phyloP scores from a whole-genome alignment of 2,329 filamentous ascomycete species.

The Neopestalotiopsis sp. region DNA sequence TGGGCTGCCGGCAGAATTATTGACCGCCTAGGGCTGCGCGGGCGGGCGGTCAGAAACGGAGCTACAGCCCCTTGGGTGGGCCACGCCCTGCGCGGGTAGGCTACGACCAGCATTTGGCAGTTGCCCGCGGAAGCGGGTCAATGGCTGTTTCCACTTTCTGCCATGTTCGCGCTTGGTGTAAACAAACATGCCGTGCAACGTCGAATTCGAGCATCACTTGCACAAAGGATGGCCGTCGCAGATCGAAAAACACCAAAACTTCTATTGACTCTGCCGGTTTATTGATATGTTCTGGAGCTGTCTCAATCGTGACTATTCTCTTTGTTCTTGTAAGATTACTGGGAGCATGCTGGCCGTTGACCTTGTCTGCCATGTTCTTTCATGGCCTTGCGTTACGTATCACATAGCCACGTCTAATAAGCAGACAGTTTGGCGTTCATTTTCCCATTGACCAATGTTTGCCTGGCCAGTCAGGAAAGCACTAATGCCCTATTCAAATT shows the following conservation, averaged over 20 bases:
- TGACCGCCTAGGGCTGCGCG: neutral
- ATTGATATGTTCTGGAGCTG: too few species aligned
- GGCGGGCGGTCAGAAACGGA: neutral
- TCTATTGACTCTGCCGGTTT: too few species aligned
- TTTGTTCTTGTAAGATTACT: too few species aligned
- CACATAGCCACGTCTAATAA: neutral
- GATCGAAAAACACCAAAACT: too few species aligned
- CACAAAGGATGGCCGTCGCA: too few species aligned
- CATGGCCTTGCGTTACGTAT: too few species aligned
- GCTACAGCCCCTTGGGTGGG: neutral
- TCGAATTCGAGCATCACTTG: too few species aligned
- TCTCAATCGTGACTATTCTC: too few species aligned
- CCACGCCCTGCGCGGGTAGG: neutral
- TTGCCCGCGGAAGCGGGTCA: neutral
- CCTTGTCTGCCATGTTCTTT: too few species aligned
- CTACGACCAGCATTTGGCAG: neutral
- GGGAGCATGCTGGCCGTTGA: too few species aligned
- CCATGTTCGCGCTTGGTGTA: neutral
- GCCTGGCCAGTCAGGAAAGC: neutral
- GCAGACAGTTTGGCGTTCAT: neutral
- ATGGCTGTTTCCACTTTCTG: neutral
- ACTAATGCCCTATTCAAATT: too few species aligned
- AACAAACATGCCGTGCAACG: neutral
- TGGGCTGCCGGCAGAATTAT: conserved; percentile 3
- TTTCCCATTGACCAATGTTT: neutral